Base-by-base conservation (phyloP, 352 stramenopile species). In the Hyaloperonospora brassicae region DNA sequence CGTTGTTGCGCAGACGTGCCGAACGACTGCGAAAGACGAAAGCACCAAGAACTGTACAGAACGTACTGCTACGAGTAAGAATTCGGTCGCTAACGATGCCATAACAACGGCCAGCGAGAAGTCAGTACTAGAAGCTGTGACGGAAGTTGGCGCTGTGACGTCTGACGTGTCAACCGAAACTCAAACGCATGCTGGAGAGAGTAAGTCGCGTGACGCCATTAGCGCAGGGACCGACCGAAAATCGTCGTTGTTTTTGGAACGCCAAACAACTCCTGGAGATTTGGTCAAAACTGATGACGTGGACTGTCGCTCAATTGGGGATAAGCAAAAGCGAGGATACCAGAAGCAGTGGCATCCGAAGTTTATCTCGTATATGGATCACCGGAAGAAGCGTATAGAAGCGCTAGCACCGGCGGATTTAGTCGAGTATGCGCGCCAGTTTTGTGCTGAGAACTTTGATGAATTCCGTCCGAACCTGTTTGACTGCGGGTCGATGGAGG, bases 371-470 rank as follows among this genome's bases (percentile, higher is more conserved):
- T 66, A 58, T 47, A 31, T 66, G 53, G 30, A 53, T 1, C 21
- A 35, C 25, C 53, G 50, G 24, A 47, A 39, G 23, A 59, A 58
- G 47, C 41, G 35, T 24, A 30, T 62, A 5, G 53, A 66, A 31
- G 35, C 24, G n/a, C 54, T 66, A 1, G 49, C 49, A n/a, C 30
- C 54, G 31, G 30, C 30, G n/a, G 59, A 62, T 50, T 12, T 57
- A 11, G n/a, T 59, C n/a, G 50, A 48, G 45, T 46, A 31, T 64
- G 46, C 52, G 38, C 52, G 58, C 50, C 38, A 36, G 34, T 66
- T 66, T 56, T 66, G 59, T 50, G 44, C 23, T 50, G 49, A 59
- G 36, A 55, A 56, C 47, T 55, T 62, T 47, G 45, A 44, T 1
- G 54, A 61, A 36, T 66, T 62, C 34, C 48, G 25, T n/a, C 40